Conservation (phyloP, 129 eudicot species). For the Scalesia atractyloides region DNA sequence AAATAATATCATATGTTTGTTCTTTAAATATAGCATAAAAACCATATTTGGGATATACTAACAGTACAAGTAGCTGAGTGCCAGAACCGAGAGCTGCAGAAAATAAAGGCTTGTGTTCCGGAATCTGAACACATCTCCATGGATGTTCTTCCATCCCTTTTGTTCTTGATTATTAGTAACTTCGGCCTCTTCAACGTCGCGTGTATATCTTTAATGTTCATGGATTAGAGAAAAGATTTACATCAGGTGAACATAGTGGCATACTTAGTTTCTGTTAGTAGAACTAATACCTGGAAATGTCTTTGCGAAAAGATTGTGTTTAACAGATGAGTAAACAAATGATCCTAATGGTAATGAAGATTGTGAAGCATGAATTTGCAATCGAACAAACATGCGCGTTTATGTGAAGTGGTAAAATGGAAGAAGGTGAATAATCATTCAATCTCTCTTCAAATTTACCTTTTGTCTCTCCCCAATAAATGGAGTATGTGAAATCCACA, state of each 20-base stretch:
- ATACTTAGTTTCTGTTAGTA: not conserved
- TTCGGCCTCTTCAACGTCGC: slow-evolving; percentile 53
- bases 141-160: slow-evolving; percentile 74
- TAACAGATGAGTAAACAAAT: slow-evolving; percentile 39
- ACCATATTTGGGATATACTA: slow-evolving; percentile 27
- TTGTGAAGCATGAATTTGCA: slow-evolving; percentile 43
- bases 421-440: slow-evolving; percentile 45
- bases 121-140: slow-evolving; percentile 73
- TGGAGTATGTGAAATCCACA: slow-evolving; percentile 51
- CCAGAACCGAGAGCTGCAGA: slow-evolving; percentile 74
- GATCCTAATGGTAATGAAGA: slow-evolving; percentile 52
- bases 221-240: not conserved
- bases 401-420: slow-evolving; percentile 49
- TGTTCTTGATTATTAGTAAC: slow-evolving; percentile 57
- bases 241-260: not conserved
- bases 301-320: slow-evolving; percentile 62
- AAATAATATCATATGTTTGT: too few relatives aligned
- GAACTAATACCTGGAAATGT: slow-evolving; percentile 51
- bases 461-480: slow-evolving; percentile 52
- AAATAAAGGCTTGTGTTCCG: slow-evolving; percentile 61
- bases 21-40: too few relatives aligned
- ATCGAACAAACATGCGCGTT: slow-evolving; percentile 48
- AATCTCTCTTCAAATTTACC: slow-evolving; percentile 56
- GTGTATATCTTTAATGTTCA: slow-evolving; percentile 40
- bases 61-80: slow-evolving; percentile 59